phyloP scores from a whole-genome alignment of 345 rosid species.

The Salix exigua region DNA sequence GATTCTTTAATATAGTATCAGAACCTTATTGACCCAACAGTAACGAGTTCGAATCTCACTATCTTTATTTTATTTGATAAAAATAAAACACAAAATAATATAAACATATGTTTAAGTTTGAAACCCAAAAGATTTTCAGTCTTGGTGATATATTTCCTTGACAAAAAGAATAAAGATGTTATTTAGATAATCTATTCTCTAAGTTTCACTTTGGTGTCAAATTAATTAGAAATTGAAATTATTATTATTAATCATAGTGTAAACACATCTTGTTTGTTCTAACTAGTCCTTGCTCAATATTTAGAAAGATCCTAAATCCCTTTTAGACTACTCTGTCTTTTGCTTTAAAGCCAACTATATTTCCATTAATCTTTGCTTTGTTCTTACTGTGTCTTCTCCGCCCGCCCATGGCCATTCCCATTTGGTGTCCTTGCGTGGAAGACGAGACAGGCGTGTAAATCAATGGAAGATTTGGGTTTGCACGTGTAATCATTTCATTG shows the following conservation, averaged over 20 bases:
- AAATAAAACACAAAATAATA: too few relatives aligned
- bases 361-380: background rate
- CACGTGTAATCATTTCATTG: conserved; percentile 4
- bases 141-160: too few relatives aligned
- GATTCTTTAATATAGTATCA: too few relatives aligned
- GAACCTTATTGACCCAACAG: too few relatives aligned
- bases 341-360: background rate
- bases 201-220: background rate
- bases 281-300: background rate
- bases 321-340: background rate
- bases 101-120: fast-evolving
- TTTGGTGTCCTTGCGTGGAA: background rate
- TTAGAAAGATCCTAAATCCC: background rate
- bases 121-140: fast-evolving
- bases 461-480: background rate
- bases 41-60: too few relatives aligned
- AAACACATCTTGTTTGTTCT: background rate
- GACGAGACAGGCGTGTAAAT: background rate
- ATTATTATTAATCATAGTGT: background rate
- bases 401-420: background rate
- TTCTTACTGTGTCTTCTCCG: background rate
- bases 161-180: background rate
- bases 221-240: too few relatives aligned
- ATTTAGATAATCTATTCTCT: background rate
- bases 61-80: too few relatives aligned